Base-by-base conservation (phyloP, 2,329 filamentous ascomycete genomes). In the Aspergillus latus region DNA sequence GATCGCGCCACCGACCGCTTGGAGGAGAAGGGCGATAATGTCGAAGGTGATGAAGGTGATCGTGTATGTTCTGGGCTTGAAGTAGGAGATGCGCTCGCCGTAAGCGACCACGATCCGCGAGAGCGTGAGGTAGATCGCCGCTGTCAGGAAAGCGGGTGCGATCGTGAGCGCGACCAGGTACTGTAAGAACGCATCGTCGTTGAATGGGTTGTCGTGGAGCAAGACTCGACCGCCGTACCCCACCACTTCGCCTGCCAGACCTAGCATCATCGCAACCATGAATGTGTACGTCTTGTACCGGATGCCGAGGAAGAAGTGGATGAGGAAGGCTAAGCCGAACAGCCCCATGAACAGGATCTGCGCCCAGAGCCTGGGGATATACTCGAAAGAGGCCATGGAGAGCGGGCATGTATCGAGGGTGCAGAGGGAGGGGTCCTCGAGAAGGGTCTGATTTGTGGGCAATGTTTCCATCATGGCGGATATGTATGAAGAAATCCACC, bases 81-180 rank as follows among this genome's bases (percentile, higher is more conserved):
- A 64, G 36, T 66, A 65, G n/a, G 70, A 67, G 49, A 72, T 66
- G 10, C 66, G 54, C 26, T 66, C 62, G 47, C 68, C 72, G 55
- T 72, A 75, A 34, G 70, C 59, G 32, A 66, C 65, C 49, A 76
- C 68, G 48, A 77, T 53, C 7, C 61, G 61, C 1, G 46, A 56
- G 29, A 63, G 53, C 58, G 83, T 86, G 50, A 89, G 73, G 65
- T 89, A 89, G 40, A 88, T 80, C 1, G 79, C 83, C 0, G 84
- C 86, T 6, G 84, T 80, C 67, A 88, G 76, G 66, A 88, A 88
- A 1, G 85, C 85, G 0, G 87, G 86, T 0, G 77, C 85, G 57
- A 88, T 80, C 3, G 85, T 88, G 55, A 89, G 75, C 61, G 80
- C 83, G 65, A 82, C 79, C 37, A 86, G 81, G 67, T 87, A 75